These are phyloP conservation scores for Geosmithia putterillii DNA, from an alignment of 2,329 filamentous ascomycete genomes.

Conservation along the genomic window DNA sequence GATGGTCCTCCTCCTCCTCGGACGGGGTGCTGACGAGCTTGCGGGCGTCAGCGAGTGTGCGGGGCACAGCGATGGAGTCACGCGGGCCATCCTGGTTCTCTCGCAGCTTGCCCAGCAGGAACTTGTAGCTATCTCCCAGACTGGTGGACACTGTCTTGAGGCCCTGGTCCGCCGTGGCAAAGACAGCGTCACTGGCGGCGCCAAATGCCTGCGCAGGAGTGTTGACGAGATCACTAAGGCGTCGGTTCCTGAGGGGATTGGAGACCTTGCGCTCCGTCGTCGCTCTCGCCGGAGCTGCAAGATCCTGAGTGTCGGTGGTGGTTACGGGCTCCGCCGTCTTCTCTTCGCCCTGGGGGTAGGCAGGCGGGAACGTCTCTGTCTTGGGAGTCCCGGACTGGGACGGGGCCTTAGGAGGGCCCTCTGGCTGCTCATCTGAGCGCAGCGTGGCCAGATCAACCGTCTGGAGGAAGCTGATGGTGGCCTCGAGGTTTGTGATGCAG, in stretches of 20 bases:
- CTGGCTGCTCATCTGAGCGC: conserved; percentile 63
- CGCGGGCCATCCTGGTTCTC: conserved; percentile 44
- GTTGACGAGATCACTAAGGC: conserved; percentile 77
- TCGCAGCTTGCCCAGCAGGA: conserved; percentile 77
- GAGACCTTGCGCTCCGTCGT: conserved; percentile 30
- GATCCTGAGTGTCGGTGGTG: conserved; percentile 17
- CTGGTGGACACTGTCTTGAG: conserved; percentile 87
- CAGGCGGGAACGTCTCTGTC: conserved; percentile 44
- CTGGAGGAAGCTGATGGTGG: conserved; percentile 85
- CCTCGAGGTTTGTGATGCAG: conserved; percentile 90
- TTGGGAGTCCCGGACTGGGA: conserved; percentile 31
- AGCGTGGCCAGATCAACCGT: conserved; percentile 89
- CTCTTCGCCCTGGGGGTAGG: conserved; percentile 34
- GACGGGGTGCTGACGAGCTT: conserved; percentile 71
- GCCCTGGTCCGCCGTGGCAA: conserved; percentile 81
- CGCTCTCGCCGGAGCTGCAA: conserved; percentile 18
- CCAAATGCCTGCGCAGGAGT: conserved; percentile 71
- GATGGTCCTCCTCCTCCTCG: conserved; percentile 48
- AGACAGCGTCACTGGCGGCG: conserved; percentile 71
- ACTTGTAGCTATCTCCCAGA: conserved; percentile 85
- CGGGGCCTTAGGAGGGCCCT: conserved; percentile 47
- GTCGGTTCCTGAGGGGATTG: conserved; percentile 51
- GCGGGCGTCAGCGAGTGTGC: conserved; percentile 84
- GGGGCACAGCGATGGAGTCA: conserved; percentile 54
- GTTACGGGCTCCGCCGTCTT: conserved; percentile 17